These are phyloP conservation scores for Helminthosporium solani DNA, from an alignment of 2,329 filamentous ascomycete genomes.

Conservation along the genomic window DNA sequence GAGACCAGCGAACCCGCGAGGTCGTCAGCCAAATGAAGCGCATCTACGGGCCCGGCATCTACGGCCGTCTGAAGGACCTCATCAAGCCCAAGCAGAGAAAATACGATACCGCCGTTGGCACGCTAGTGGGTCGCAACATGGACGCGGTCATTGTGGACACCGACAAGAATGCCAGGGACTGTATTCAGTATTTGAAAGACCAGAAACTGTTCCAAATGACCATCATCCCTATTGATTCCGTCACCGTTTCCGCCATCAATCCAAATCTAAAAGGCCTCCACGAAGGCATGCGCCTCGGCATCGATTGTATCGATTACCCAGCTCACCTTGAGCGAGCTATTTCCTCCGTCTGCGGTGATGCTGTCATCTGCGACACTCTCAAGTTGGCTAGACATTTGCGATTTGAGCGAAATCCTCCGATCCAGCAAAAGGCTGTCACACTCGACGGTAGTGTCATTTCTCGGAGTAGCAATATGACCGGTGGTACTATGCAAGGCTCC, in stretches of 20 bases:
- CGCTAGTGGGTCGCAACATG: slow-evolving; percentile 87
- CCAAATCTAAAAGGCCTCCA: slow-evolving; percentile 87
- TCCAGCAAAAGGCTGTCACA: slow-evolving; percentile 92
- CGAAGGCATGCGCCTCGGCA: slow-evolving; percentile 79
- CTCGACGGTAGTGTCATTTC: slow-evolving; percentile 95
- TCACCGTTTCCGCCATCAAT: slow-evolving; percentile 90
- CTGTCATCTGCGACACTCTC: slow-evolving; percentile 88
- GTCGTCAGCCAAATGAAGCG: slow-evolving; percentile 83
- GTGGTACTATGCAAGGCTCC: slow-evolving; percentile 73
- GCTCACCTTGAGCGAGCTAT: slow-evolving; percentile 85
- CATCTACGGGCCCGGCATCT: slow-evolving; percentile 77
- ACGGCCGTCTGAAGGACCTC: slow-evolving; percentile 84
- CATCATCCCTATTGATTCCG: slow-evolving; percentile 95
- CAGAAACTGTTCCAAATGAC: slow-evolving; percentile 85
- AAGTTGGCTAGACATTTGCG: slow-evolving; percentile 85
- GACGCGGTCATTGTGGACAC: slow-evolving; percentile 94
- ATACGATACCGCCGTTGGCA: slow-evolving; percentile 88
- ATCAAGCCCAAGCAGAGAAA: slow-evolving; percentile 98
- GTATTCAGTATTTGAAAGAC: slow-evolving; percentile 90
- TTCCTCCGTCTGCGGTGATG: slow-evolving; percentile 90
- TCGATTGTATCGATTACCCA: slow-evolving; percentile 96
- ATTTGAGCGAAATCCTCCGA: slow-evolving; percentile 67
- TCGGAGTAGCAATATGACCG: slow-evolving; percentile 95
- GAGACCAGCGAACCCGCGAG: slow-evolving; percentile 79
- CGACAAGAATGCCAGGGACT: slow-evolving; percentile 90